Evolutionary conservation across 2,329 filamentous ascomycete genomes (phyloP).

Genomic region (Dactylellina drechsleri): DNA sequence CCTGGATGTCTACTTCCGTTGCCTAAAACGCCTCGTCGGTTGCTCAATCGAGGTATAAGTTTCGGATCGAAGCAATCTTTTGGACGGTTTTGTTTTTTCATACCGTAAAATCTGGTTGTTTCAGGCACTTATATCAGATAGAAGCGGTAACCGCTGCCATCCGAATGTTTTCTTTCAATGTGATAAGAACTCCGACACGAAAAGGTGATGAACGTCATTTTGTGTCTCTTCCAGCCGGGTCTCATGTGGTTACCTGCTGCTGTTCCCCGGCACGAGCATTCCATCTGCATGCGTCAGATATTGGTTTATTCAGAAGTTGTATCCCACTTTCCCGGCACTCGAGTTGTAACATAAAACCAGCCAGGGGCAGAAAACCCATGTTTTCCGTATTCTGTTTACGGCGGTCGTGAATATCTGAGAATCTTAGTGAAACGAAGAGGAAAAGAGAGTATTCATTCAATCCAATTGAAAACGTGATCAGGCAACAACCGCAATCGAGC

Average conservation of each 20-base stretch:
- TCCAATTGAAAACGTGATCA: constrained; percentile 45
- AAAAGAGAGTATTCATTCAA: constrained; percentile 3
- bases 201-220: constrained; percentile 34
- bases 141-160: constrained; percentile 24
- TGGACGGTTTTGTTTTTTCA: background rate
- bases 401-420: background rate
- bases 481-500: constrained; percentile 23
- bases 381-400: background rate
- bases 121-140: constrained; percentile 9
- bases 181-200: constrained; percentile 12
- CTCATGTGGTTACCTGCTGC: constrained; percentile 15
- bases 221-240: background rate
- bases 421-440: constrained; percentile 12
- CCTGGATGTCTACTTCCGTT: constrained; percentile 1
- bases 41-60: constrained; percentile 2
- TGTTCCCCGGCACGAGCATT: constrained; percentile 19
- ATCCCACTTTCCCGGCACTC: background rate
- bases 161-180: constrained; percentile 10
- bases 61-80: too few relatives aligned
- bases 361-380: too few relatives aligned
- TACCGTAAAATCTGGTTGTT: constrained; percentile 10
- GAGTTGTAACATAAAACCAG: constrained; percentile 10
- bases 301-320: constrained; percentile 15
- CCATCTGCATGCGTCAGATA: constrained; percentile 48
- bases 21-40: constrained; percentile 13